These are phyloP conservation scores for Chaetomium globosum DNA, from an alignment of 2,329 filamentous ascomycete genomes.

Conservation along the genomic window DNA sequence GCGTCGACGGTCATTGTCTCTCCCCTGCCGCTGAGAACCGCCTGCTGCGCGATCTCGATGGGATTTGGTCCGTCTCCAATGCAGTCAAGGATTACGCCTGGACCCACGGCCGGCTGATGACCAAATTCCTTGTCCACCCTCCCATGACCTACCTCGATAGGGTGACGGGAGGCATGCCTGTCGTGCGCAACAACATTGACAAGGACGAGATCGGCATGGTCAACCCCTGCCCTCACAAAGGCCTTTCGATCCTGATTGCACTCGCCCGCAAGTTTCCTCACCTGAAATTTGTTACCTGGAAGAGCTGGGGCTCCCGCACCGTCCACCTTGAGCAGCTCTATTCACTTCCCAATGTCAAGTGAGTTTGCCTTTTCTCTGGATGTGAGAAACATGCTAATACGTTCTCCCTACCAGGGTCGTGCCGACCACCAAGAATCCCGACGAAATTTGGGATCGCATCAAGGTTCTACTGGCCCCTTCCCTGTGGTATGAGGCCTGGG, in stretches of 20 bases:
- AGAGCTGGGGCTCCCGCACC: slow-evolving; percentile 34
- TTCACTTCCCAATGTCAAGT: slow-evolving; percentile 34
- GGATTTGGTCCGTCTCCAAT: slow-evolving; percentile 36
- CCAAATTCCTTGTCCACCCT: slow-evolving; percentile 35
- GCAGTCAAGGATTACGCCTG: slow-evolving; percentile 35
- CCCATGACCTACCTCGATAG: slow-evolving; percentile 33
- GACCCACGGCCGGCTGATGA: slow-evolving; percentile 32
- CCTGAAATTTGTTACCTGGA: slow-evolving; percentile 36
- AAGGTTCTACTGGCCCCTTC: slow-evolving; percentile 36
- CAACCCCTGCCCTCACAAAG: slow-evolving; percentile 37
- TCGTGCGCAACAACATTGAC: slow-evolving; percentile 34
- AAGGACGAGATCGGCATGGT: slow-evolving; percentile 36
- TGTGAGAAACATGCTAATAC: slow-evolving; percentile 20
- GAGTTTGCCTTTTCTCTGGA: background rate
- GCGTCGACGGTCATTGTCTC: slow-evolving; percentile 34
- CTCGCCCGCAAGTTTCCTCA: slow-evolving; percentile 33
- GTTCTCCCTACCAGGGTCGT: slow-evolving; percentile 23
- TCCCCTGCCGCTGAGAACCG: slow-evolving; percentile 30
- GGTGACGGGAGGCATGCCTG: slow-evolving; percentile 27
- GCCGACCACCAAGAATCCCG: slow-evolving; percentile 32
- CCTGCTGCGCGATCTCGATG: slow-evolving; percentile 33
- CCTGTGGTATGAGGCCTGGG: slow-evolving; percentile 37
- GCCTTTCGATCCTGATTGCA: slow-evolving; percentile 32
- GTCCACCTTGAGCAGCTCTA: slow-evolving; percentile 27
- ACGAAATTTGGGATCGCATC: slow-evolving; percentile 38